phyloP scores from a whole-genome alignment of 169 alveolate genomes.

The Cryptosporidium muris region DNA sequence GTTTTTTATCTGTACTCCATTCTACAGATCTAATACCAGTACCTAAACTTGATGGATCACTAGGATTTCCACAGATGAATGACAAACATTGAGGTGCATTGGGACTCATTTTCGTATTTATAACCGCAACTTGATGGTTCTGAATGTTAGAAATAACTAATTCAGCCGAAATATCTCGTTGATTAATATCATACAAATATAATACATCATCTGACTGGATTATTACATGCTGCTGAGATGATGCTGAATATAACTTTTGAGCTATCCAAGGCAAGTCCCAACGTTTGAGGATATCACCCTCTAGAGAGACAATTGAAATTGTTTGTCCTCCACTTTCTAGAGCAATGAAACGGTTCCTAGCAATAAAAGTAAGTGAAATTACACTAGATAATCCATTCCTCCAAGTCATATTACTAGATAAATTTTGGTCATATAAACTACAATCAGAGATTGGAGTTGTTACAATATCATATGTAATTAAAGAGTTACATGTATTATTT shows the following conservation, averaged over 20 bases:
- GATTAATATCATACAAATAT: constrained; percentile 81
- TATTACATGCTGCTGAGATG: constrained; percentile 73
- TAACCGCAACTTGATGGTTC: constrained; percentile 74
- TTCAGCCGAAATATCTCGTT: constrained; percentile 77
- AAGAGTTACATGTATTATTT: too few species aligned
- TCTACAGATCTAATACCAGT: constrained; percentile 51
- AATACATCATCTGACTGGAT: constrained; percentile 78
- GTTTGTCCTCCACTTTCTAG: constrained; percentile 76
- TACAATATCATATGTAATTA: constrained; percentile 34
- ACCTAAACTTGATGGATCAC: constrained; percentile 56
- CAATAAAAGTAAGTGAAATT: constrained; percentile 70
- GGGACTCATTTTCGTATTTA: constrained; percentile 77
- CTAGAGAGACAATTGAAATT: constrained; percentile 72
- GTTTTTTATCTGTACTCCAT: constrained; percentile 78
- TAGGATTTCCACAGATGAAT: constrained; percentile 41
- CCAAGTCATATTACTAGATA: constrained; percentile 44
- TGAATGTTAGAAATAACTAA: constrained; percentile 78
- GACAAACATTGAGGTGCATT: constrained; percentile 73
- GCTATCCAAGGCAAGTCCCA: constrained; percentile 79
- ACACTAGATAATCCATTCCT: constrained; percentile 75
- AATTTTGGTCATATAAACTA: constrained; percentile 2
- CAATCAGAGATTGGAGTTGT: constrained; percentile 18
- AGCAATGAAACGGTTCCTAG: constrained; percentile 78
- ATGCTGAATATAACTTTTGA: constrained; percentile 72
- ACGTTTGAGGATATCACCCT: constrained; percentile 75